These are phyloP conservation scores for Xylaria sp. DNA, from an alignment of 495 filamentous ascomycete species.

Conservation along the genomic window DNA sequence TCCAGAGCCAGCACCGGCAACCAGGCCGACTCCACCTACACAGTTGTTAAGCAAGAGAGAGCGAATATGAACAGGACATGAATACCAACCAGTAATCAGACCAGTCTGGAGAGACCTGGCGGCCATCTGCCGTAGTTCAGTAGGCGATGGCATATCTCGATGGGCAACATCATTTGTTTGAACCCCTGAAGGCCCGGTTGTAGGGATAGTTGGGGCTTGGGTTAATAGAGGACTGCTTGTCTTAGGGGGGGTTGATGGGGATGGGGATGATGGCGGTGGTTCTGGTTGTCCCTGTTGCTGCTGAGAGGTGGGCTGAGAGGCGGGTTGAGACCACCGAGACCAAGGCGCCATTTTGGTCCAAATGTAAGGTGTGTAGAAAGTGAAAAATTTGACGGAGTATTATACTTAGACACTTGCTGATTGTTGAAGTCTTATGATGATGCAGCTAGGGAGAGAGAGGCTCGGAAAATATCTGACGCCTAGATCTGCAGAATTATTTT, in stretches of 20 bases:
- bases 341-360: conserved; percentile 23
- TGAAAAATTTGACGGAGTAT: background rate
- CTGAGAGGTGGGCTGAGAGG: conserved; percentile 11
- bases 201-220: background rate
- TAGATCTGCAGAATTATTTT: background rate
- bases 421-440: background rate
- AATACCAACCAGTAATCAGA: conserved; percentile 24
- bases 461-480: background rate
- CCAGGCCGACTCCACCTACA: conserved; percentile 71
- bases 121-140: conserved; percentile 29
- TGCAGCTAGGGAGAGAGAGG: background rate
- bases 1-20: conserved; percentile 72
- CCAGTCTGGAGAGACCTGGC: conserved; percentile 35
- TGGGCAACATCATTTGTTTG: background rate
- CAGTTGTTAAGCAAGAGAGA: conserved; percentile 3
- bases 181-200: background rate
- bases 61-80: background rate
- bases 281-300: conserved; percentile 12
- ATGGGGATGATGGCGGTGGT: conserved; percentile 1
- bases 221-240: background rate
- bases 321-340: conserved; percentile 19
- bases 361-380: background rate
- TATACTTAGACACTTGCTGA: background rate
- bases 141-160: conserved; percentile 18
- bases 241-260: background rate